phyloP scores from a whole-genome alignment of 306 rosid genomes.

The Pterocarpus santalinus region DNA sequence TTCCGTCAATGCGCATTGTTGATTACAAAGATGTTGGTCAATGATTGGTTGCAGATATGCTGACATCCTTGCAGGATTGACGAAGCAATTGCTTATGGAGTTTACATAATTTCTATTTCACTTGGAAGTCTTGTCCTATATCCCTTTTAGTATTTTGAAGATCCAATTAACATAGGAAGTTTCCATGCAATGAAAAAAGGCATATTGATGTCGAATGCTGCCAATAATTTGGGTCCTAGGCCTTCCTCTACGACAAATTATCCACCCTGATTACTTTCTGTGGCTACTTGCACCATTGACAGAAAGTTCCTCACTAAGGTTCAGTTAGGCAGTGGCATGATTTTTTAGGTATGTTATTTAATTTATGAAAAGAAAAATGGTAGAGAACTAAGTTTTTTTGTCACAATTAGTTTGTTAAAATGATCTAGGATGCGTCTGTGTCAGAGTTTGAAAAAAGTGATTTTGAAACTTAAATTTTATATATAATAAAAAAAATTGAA shows the following conservation, averaged over 20 bases:
- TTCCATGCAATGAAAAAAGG: constrained; percentile 67
- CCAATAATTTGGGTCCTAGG: constrained; percentile 52
- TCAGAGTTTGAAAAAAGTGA: too few species aligned
- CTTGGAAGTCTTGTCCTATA: neutral
- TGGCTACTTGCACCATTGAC: constrained; percentile 61
- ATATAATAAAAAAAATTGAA: too few species aligned
- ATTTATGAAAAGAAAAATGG: too few species aligned
- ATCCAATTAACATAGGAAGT: constrained; percentile 55
- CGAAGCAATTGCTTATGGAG: constrained; percentile 65
- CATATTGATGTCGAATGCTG: constrained; percentile 56
- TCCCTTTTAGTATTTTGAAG: constrained; percentile 36
- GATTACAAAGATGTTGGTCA: constrained; percentile 7
- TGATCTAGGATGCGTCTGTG: too few species aligned
- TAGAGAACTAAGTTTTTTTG: too few species aligned
- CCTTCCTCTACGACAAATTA: constrained; percentile 25
- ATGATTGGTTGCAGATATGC: neutral
- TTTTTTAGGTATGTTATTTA: too few species aligned
- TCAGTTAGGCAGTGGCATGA: constrained; percentile 47
- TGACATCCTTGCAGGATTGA: constrained; percentile 52
- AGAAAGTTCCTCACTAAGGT: constrained; percentile 54
- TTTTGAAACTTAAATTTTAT: too few species aligned
- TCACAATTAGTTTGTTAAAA: too few species aligned
- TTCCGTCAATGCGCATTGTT: constrained; percentile 52
- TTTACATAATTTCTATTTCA: constrained; percentile 59
- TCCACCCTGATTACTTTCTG: constrained; percentile 68